Evolutionary conservation across 1,284 basidiomycete genomes (phyloP), one percentile per base, ranked within the genome.

Genomic region (Papiliotrema nemorosa): DNA sequence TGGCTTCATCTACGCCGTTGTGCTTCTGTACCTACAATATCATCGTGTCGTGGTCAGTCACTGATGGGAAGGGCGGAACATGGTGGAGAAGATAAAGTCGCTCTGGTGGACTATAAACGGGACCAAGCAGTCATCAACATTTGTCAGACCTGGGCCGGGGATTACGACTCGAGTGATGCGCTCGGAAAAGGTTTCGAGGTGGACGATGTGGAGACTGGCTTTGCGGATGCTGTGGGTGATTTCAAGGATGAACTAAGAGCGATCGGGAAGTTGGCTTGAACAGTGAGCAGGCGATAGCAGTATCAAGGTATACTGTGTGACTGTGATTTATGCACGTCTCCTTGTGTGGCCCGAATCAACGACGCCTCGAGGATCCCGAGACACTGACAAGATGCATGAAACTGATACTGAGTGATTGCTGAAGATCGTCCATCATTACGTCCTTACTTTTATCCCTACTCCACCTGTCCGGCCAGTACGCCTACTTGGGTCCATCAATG

Each of bases 121-220:
- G 73, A 76, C 49, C 58, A 63, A 7, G 65, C 65, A 4, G 73
- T 75, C 27, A 65, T 72, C 33, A 62, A 58, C 34, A 76, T 76
- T 50, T 71, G 66, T 50, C 52, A 70, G 50, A 73, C 72, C 5
- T 76, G 74, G 74, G 69, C 74, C 0, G 74, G 74, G 9, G 66
- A 64, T 26, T 76, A 67, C 49, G 72, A 73, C 53, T 65, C 60
- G 49, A 47, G 58, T 7, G 62, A 63, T 29, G 58, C 60, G 18
- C 39, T 64, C 29, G 50, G 49, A 16, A 54, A 69, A 57, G 74
- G 74, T 10, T 76, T 74, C 44, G 61, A 70, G 57, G 67, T 66
- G 26, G 73, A 75, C 49, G 64, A 70, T 52, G 38, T 49, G 26
- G 53, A 68, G 54, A 69, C 59, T 10, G 74, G 74, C 7, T 76